phyloP scores from a whole-genome alignment of 148 eudicot genomes.

The Tetragonia tetragonoides region DNA sequence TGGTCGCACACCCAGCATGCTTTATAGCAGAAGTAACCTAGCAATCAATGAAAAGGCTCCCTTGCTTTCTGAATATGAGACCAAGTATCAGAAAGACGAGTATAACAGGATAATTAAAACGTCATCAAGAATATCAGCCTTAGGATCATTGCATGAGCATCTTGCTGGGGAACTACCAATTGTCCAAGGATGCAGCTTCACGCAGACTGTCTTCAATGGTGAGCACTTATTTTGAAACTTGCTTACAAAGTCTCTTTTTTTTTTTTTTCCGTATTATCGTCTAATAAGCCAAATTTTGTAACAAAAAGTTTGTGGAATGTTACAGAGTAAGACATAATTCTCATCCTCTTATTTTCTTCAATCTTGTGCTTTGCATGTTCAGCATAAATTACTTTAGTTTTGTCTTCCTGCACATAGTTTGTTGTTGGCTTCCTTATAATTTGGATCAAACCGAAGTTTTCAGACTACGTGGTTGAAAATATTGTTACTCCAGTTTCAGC shows the following conservation, averaged over 20 bases:
- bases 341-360: too few relatives aligned
- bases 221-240: conserved; percentile 10
- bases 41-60: conserved; percentile 46
- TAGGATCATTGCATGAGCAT: conserved; percentile 47
- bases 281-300: neutral
- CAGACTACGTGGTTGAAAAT: neutral
- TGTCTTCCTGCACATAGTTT: neutral
- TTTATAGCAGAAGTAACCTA: conserved; percentile 28
- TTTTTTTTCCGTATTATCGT: neutral
- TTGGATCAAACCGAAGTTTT: neutral
- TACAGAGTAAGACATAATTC: neutral
- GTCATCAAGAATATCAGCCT: conserved; percentile 43
- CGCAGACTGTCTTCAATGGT: conserved; percentile 90
- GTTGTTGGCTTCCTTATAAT: neutral
- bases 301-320: neutral
- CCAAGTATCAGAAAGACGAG: conserved; percentile 34
- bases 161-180: conserved; percentile 61
- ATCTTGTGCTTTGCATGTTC: too few relatives aligned
- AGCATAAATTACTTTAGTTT: neutral
- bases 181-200: conserved; percentile 66
- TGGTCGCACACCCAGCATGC: conserved; percentile 40
- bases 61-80: conserved; percentile 53
- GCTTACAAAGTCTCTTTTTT: neutral
- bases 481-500: neutral
- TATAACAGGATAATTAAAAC: conserved; percentile 34